phyloP scores from a whole-genome alignment of 805 yeast genomes.

The Clavispora vitiphila region DNA sequence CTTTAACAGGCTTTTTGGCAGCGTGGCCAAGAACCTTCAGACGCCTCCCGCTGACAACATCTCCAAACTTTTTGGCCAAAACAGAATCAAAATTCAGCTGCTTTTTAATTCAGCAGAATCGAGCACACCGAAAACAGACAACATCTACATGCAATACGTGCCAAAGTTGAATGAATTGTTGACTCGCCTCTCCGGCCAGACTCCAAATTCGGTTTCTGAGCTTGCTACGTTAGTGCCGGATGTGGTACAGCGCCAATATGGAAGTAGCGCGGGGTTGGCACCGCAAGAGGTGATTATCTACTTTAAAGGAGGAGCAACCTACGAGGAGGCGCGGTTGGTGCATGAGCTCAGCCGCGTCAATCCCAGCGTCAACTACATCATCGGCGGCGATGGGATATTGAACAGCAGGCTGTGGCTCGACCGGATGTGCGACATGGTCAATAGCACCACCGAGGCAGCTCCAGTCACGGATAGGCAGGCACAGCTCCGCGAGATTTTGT shows the following conservation, averaged over 20 bases:
- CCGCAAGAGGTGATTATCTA: slow-evolving; percentile 67
- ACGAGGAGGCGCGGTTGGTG: slow-evolving; percentile 83
- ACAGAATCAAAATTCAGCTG: slow-evolving; percentile 26
- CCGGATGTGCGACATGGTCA: slow-evolving; percentile 27
- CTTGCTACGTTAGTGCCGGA: slow-evolving; percentile 39
- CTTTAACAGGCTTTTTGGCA: slow-evolving; percentile 17
- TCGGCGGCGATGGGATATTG: slow-evolving; percentile 62
- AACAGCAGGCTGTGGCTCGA: slow-evolving; percentile 34
- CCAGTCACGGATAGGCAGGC: slow-evolving; percentile 32
- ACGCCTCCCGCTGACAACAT: slow-evolving; percentile 12
- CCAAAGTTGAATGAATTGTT: slow-evolving; percentile 60
- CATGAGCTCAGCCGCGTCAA: slow-evolving; percentile 60
- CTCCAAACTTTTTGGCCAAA: slow-evolving; percentile 28
- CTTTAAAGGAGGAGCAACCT: slow-evolving; percentile 85
- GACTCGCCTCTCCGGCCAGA: slow-evolving; percentile 12
- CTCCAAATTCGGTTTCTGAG: slow-evolving; percentile 5
- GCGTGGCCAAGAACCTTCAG: slow-evolving; percentile 7
- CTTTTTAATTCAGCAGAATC: slow-evolving; percentile 22
- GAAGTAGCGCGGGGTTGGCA: slow-evolving; percentile 22
- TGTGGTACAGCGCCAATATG: slow-evolving; percentile 24
- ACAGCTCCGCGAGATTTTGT: slow-evolving; percentile 33
- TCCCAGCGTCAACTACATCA: slow-evolving; percentile 56
- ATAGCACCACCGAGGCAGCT: slow-evolving; percentile 10
- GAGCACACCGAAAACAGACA: slow-evolving; percentile 41
- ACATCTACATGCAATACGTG: slow-evolving; percentile 85